phyloP scores from a whole-genome alignment of 148 eudicot species.

The Chenopodium berlandieri region DNA sequence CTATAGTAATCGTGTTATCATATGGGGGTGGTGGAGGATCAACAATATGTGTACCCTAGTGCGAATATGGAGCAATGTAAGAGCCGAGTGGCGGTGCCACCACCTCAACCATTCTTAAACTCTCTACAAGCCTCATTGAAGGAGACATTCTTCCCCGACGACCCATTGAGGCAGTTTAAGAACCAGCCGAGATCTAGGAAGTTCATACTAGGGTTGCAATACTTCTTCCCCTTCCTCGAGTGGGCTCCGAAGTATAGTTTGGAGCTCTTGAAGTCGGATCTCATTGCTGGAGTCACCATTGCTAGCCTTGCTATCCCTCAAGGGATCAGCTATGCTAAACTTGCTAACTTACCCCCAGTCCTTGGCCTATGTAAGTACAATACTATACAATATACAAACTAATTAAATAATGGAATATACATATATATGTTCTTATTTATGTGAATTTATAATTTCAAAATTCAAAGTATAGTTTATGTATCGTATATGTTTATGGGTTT shows the following conservation, averaged over 20 bases:
- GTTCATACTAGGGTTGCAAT: conserved; percentile 64
- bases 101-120: conserved; percentile 59
- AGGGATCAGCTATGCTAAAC: conserved; percentile 95
- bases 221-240: conserved; percentile 70
- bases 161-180: conserved; percentile 79
- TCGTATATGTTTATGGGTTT: too few relatives aligned
- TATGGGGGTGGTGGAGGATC: conserved; percentile 49
- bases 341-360: conserved; percentile 87
- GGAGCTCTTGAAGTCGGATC: conserved; percentile 59
- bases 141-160: conserved; percentile 92
- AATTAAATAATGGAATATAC: too few relatives aligned
- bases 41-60: conserved; percentile 13
- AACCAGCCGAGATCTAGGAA: conserved; percentile 46
- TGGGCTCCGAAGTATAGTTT: conserved; percentile 73
- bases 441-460: too few relatives aligned
- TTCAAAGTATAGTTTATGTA: too few relatives aligned
- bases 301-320: conserved; percentile 97
- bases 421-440: too few relatives aligned
- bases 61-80: conserved; percentile 20
- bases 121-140: conserved; percentile 50
- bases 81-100: conserved; percentile 60
- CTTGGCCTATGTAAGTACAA: conserved; percentile 80
- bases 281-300: conserved; percentile 83
- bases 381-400: background rate
- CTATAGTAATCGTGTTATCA: background rate